Evolutionary conservation across 345 rosid species (phyloP).

Genomic region (Arabidopsis suecica): DNA sequence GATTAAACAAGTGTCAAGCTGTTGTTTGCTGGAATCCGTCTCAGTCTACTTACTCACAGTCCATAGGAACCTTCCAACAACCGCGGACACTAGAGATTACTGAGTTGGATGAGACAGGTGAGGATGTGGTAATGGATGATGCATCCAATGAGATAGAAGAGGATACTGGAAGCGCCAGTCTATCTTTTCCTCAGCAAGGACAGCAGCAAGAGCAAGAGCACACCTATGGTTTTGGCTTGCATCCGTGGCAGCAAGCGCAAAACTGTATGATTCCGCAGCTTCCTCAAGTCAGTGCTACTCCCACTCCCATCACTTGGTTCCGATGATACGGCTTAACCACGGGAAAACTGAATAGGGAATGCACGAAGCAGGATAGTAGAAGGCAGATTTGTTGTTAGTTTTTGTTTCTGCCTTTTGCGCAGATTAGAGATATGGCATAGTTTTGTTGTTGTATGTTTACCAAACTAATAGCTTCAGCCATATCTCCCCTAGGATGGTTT

Average conservation of each 20-base stretch:
- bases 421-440: constrained; percentile 1
- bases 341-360: neutral
- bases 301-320: constrained; percentile 66
- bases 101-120: constrained; percentile 61
- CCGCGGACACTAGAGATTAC: constrained; percentile 45
- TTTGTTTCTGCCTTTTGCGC: neutral
- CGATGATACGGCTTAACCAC: constrained; percentile 28
- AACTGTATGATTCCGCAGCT: constrained; percentile 64
- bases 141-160: constrained; percentile 51
- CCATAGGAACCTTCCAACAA: constrained; percentile 21
- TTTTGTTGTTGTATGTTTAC: constrained; percentile 1
- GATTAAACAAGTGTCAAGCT: constrained; percentile 49
- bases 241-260: constrained; percentile 57
- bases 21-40: constrained; percentile 74
- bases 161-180: neutral
- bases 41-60: constrained; percentile 26
- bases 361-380: neutral
- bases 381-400: constrained; percentile 15
- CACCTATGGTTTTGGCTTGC: constrained; percentile 38
- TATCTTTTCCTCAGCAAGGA: constrained; percentile 6
- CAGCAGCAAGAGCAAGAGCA: constrained; percentile 21
- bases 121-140: constrained; percentile 47
- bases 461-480: neutral
- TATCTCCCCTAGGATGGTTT: neutral
- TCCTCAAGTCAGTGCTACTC: constrained; percentile 51